Evolutionary conservation across 2,329 filamentous ascomycete genomes (phyloP), one percentile per base, ranked within the genome.

Genomic region (Cladosporium sp.): DNA sequence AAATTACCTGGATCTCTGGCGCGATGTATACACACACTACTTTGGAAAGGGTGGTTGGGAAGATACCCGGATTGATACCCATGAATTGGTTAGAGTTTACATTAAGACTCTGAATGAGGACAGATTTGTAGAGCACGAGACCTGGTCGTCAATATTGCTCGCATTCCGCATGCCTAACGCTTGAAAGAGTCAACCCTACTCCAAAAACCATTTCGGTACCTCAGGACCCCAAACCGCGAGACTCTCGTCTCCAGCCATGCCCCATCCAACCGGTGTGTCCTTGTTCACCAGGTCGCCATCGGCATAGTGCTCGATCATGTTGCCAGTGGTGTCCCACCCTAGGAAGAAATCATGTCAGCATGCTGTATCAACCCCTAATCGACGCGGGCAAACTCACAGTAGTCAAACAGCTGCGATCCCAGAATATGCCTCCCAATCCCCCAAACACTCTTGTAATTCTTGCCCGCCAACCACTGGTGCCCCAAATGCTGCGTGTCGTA

Each of bases 391-490:
- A 34, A 46, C 50, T 34, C 44, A 53, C 50, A 54, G 31, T 86
- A 87, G 62, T 87, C 84, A 59, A 88, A 89, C 48, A 88, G 81
- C 35, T 87, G 85, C 57, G 77, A 82, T 3, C 85, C 85, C 60
- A 87, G 74, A 18, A 87, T 77, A 70, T 88, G 85, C 49, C 85
- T 69, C 0, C 85, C 85, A 0, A 89, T 79, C 1, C 85, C 85
- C 85, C 85, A 89, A 56, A 83, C 83, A 59, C 76, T 79, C 61
- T 75, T 76, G 63, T 85, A 85, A 1, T 79, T 80, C 65, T 82
- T 80, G 56, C 79, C 70, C 2, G 73, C 73, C 56, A 89, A 70
- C 81, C 83, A 87, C 61, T 85, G 78, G 68, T 89, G 85, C 1
- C 85, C 85, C 3, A 88, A 71, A 32, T 81, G 74, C 71, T 88